Evolutionary conservation across 176 grass and related monocot species (phyloP).

Genomic region (Phoenix dactylifera): DNA sequence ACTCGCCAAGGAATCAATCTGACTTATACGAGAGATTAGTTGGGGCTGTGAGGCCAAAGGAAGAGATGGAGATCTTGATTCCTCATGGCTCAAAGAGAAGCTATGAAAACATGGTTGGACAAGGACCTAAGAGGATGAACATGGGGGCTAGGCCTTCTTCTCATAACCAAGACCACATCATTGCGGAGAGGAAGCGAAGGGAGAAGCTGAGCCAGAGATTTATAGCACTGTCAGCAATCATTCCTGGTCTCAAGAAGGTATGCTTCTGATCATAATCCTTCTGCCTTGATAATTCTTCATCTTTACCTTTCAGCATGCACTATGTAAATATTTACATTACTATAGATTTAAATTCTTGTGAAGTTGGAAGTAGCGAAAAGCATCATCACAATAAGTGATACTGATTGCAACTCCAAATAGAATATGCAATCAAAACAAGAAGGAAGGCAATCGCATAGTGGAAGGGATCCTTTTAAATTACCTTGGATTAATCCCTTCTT

Average conservation of each 20-base stretch:
- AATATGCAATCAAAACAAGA: too few species aligned
- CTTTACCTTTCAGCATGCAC: too few species aligned
- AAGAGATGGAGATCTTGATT: conserved; percentile 35
- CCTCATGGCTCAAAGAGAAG: conserved; percentile 36
- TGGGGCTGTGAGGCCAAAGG: conserved; percentile 37
- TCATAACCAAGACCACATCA: conserved; percentile 17
- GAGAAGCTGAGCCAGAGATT: conserved; percentile 24
- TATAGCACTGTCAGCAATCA: conserved; percentile 13
- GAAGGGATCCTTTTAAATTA: too few species aligned
- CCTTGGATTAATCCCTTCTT: too few species aligned
- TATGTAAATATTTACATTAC: too few species aligned
- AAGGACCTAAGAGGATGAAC: conserved; percentile 6
- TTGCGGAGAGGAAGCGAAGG: conserved; percentile 19
- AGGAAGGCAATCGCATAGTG: too few species aligned
- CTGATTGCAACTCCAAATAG: too few species aligned
- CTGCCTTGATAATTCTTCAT: too few species aligned
- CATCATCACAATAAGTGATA: too few species aligned
- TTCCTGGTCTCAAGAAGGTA: conserved; percentile 18
- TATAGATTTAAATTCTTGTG: too few species aligned
- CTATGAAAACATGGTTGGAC: conserved; percentile 42
- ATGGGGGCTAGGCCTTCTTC: neutral
- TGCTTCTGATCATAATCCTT: neutral
- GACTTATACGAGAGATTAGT: neutral
- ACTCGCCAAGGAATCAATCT: neutral
- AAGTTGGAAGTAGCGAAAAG: too few species aligned